Percentiles rank a stretch among this genome's conserved stretches.
These are phyloP conservation scores for Gossypium gossypioides DNA, from an alignment of 441 rosid genomes.

Conservation along the genomic window DNA sequence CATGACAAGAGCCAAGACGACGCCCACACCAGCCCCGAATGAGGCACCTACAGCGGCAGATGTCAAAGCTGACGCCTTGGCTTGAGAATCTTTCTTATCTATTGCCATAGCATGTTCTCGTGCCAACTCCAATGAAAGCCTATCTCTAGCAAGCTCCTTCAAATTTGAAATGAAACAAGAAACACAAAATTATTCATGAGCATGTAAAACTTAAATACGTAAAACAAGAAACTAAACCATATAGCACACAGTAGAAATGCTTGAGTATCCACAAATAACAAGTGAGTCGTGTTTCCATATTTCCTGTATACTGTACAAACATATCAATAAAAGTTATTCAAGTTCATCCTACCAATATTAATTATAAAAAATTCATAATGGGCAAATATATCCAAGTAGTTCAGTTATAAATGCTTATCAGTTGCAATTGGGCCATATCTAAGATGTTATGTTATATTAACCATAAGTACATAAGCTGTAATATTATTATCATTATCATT, in stretches of 20 bases:
- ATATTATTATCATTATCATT: background rate
- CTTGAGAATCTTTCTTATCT: constrained; percentile 34
- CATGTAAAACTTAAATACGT: background rate
- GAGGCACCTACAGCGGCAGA: constrained; percentile 93
- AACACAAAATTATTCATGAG: background rate
- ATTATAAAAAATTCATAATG: background rate
- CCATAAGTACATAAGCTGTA: background rate
- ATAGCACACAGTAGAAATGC: background rate
- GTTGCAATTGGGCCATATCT: background rate
- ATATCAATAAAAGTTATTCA: background rate
- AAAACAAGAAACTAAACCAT: background rate
- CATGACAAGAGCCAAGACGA: constrained; percentile 89
- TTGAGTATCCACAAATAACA: background rate
- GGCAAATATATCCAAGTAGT: background rate
- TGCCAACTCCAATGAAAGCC: constrained; percentile 54
- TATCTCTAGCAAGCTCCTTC: constrained; percentile 74
- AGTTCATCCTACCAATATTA: background rate
- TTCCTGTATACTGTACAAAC: background rate
- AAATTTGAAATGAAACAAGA: constrained; percentile 14
- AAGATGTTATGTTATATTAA: background rate
- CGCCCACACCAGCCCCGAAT: constrained; percentile 79
- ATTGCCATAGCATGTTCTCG: constrained; percentile 33
- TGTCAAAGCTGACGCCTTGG: constrained; percentile 60
- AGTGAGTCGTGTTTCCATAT: background rate
- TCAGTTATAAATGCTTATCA: background rate